phyloP scores from a whole-genome alignment of 225 moss, liverwort and hornwort species.

The Antitrichia curtipendula region DNA sequence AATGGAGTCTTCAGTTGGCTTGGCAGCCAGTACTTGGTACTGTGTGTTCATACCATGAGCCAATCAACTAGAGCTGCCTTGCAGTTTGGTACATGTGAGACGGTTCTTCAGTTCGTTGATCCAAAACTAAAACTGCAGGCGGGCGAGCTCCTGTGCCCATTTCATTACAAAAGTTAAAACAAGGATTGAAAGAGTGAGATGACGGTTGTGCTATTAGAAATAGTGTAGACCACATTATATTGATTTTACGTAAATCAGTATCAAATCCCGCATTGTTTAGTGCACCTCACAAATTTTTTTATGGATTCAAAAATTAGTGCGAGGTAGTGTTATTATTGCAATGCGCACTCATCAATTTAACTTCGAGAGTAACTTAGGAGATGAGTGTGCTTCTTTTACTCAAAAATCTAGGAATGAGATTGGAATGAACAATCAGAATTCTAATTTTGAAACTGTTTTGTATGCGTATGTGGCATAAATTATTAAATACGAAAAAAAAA shows the following conservation, averaged over 20 bases:
- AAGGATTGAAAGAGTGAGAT: no score
- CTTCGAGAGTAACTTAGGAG: background rate
- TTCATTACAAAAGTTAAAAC: background rate
- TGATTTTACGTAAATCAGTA: no score
- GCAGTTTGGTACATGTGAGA: background rate
- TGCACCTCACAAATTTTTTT: no score
- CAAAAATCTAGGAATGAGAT: background rate
- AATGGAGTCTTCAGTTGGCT: background rate
- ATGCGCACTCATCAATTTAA: background rate
- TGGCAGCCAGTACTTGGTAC: background rate
- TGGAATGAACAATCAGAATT: fast-evolving
- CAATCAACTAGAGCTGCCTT: background rate
- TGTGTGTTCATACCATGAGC: background rate
- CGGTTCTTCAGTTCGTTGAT: no score
- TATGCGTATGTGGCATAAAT: no score
- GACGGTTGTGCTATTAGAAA: background rate
- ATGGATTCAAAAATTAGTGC: background rate
- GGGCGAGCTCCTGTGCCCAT: background rate
- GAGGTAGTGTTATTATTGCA: background rate
- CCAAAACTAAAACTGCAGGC: background rate
- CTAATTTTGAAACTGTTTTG: background rate
- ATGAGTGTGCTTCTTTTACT: background rate
- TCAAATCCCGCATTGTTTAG: background rate
- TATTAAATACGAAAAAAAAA: background rate
- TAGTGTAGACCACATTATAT: background rate